Conservation (phyloP, 768 basidiomycete genomes). For the Sporobolomyces phaffii region DNA sequence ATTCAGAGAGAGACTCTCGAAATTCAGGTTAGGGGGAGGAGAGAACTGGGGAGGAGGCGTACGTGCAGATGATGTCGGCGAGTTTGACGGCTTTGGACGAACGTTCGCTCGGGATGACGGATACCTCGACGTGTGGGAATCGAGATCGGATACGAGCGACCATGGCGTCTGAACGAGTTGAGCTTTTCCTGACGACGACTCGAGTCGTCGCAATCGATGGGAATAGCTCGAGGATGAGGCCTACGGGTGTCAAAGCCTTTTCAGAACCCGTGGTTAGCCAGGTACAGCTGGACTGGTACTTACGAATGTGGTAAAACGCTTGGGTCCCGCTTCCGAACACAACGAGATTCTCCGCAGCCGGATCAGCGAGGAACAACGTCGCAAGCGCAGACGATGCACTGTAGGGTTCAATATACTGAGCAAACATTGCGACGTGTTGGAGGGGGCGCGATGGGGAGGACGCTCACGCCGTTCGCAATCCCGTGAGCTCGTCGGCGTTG, state of each 20-base stretch:
- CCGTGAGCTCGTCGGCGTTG: conserved; percentile 39
- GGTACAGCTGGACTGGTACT: too few relatives aligned
- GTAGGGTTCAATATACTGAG: neutral
- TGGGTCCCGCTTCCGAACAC: conserved; percentile 37
- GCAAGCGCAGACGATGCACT: conserved; percentile 35
- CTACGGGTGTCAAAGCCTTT: conserved; percentile 4
- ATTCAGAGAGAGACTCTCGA: neutral
- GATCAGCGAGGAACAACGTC: conserved; percentile 6
- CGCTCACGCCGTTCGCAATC: conserved; percentile 40
- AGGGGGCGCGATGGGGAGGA: neutral
- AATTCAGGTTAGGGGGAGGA: too few relatives aligned
- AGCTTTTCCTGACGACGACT: conserved; percentile 19
- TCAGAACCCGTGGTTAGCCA: neutral
- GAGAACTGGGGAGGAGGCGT: neutral
- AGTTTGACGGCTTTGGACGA: conserved; percentile 4
- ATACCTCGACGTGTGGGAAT: conserved; percentile 17
- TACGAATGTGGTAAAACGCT: conserved; percentile 33
- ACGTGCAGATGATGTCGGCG: conserved; percentile 44
- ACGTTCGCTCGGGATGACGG: neutral
- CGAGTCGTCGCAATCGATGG: conserved; percentile 16
- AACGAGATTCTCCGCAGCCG: conserved; percentile 6
- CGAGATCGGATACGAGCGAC: neutral
- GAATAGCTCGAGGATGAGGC: conserved; percentile 36
- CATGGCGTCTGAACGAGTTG: conserved; percentile 9
- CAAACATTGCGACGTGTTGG: neutral